phyloP scores from a whole-genome alignment of 2,329 filamentous ascomycete species.

The Trichoderma sp. region DNA sequence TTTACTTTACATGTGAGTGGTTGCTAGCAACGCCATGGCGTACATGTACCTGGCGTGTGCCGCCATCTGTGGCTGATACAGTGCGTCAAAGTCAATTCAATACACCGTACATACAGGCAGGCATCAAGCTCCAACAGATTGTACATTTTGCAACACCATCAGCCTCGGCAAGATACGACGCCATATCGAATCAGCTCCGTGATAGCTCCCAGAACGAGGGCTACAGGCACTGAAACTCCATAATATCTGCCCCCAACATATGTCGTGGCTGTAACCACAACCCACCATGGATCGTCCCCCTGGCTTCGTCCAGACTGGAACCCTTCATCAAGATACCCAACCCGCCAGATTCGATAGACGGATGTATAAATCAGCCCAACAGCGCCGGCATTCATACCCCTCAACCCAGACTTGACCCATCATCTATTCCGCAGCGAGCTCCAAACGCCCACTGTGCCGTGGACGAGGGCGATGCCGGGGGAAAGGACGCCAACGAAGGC shows the following conservation, averaged over 20 bases:
- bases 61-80: background rate
- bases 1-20: background rate
- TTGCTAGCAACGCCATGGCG: background rate
- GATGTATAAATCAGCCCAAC: conserved; percentile 63
- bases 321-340: conserved; percentile 54
- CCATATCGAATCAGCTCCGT: conserved; percentile 36
- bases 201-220: conserved; percentile 34
- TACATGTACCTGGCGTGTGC: background rate
- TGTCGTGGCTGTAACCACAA: conserved; percentile 52
- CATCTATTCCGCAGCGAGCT: conserved; percentile 43
- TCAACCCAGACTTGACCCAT: conserved; percentile 47
- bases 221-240: conserved; percentile 31
- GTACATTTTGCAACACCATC: background rate
- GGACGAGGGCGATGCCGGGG: conserved; percentile 48
- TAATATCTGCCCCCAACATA: conserved; percentile 36
- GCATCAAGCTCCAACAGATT: background rate
- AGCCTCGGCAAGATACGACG: conserved; percentile 21
- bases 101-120: background rate
- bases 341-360: conserved; percentile 61
- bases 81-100: background rate
- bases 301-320: conserved; percentile 50
- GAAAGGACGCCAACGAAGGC: conserved; percentile 52
- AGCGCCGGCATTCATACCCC: conserved; percentile 58
- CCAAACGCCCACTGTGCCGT: conserved; percentile 57
- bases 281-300: conserved; percentile 60